phyloP scores from a whole-genome alignment of 179 eudicot genomes.

The Beta lomatogona region DNA sequence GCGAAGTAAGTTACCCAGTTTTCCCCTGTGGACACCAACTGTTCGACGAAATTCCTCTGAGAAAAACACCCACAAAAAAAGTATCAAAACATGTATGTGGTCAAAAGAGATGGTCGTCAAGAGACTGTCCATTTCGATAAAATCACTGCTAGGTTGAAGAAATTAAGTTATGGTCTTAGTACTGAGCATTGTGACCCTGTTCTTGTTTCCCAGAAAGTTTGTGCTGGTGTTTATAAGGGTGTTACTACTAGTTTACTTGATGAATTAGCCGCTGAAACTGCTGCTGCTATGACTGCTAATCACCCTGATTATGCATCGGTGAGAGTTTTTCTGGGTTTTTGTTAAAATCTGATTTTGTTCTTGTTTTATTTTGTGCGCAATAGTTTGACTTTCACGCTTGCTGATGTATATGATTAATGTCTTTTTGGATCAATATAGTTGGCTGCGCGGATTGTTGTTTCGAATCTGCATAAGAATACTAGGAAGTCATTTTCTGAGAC shows the following conservation, averaged over 20 bases:
- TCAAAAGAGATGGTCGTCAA: slow-evolving; percentile 54
- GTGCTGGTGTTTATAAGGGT: slow-evolving; percentile 91
- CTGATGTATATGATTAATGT: not conserved
- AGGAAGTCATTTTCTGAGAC: slow-evolving; percentile 93
- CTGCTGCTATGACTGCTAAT: slow-evolving; percentile 88
- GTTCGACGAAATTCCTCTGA: slow-evolving; percentile 38
- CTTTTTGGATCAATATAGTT: slow-evolving; percentile 42
- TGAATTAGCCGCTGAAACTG: slow-evolving; percentile 96
- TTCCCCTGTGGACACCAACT: slow-evolving; percentile 26
- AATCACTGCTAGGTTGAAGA: slow-evolving; percentile 56
- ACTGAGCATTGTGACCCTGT: slow-evolving; percentile 84
- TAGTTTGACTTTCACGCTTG: not conserved
- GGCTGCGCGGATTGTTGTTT: slow-evolving; percentile 96
- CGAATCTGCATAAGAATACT: slow-evolving; percentile 96
- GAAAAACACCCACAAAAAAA: not conserved
- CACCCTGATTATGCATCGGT: slow-evolving; percentile 98
- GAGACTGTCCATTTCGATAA: slow-evolving; percentile 46
- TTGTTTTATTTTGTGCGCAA: not conserved
- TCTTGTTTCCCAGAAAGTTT: slow-evolving; percentile 83
- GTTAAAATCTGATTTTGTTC: not conserved
- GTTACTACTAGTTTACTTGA: slow-evolving; percentile 91
- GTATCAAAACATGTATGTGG: slow-evolving; percentile 38
- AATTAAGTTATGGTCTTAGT: slow-evolving; percentile 81
- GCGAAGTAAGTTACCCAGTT: not conserved
- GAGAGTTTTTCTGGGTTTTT: slow-evolving; percentile 5